Conservation (phyloP, 176 grass and related monocot genomes). For the Stipa capillata region DNA sequence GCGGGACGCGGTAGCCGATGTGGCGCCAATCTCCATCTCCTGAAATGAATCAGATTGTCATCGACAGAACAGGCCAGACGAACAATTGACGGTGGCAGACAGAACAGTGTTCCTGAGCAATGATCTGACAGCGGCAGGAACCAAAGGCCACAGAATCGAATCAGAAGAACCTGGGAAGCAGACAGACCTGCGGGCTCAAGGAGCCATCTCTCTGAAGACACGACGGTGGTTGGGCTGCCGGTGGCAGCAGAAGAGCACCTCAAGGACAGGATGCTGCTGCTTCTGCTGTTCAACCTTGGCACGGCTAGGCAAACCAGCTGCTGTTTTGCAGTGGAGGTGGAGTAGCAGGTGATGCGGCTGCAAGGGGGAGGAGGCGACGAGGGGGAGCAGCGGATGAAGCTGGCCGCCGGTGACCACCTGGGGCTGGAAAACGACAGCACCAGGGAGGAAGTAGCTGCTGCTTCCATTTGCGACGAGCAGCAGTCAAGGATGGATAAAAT, state of each 20-base stretch:
- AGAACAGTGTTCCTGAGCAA: neutral
- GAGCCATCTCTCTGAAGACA: slow-evolving; percentile 42
- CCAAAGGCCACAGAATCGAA: too few relatives aligned
- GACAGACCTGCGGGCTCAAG: slow-evolving; percentile 53
- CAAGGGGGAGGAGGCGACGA: neutral
- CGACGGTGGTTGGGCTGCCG: neutral
- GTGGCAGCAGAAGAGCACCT: slow-evolving; percentile 11
- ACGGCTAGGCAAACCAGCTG: neutral
- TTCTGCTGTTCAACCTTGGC: neutral
- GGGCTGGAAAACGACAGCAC: neutral
- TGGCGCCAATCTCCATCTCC: slow-evolving; percentile 71
- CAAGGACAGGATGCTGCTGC: neutral
- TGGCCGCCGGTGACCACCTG: neutral
- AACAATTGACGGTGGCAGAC: neutral
- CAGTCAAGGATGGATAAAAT: neutral
- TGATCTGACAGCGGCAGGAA: neutral
- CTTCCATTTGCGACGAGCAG: slow-evolving; percentile 6
- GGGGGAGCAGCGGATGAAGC: neutral
- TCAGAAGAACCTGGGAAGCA: neutral
- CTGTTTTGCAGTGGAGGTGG: neutral
- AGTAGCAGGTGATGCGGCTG: neutral
- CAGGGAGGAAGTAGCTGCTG: neutral
- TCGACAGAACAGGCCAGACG: neutral
- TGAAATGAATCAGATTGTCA: slow-evolving; percentile 1
- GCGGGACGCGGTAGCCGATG: slow-evolving; percentile 66